phyloP scores from a whole-genome alignment of 2,329 filamentous ascomycete species.

The Raffaelea albimanens region DNA sequence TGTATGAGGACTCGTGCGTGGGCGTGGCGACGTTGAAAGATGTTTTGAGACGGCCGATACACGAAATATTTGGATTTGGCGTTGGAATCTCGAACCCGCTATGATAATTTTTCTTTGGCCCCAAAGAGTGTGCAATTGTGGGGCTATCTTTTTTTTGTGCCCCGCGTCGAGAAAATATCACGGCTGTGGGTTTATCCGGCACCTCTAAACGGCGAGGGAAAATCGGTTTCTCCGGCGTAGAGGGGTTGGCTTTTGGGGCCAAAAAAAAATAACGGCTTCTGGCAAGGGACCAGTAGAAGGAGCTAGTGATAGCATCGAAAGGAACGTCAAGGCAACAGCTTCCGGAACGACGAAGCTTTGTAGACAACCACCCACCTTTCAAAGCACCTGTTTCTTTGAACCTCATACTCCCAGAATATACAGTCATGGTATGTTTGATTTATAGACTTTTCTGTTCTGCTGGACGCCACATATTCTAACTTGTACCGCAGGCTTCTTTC shows the following conservation, averaged over 20 bases:
- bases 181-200: conserved; percentile 3
- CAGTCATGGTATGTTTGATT: neutral
- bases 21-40: no score
- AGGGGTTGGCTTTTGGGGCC: neutral
- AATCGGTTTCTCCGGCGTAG: neutral
- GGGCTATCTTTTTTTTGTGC: conserved; percentile 3
- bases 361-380: neutral
- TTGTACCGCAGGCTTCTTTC: conserved; percentile 40
- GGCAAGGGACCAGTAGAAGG: no score
- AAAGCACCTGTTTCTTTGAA: neutral
- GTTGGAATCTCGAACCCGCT: no score
- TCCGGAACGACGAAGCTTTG: neutral
- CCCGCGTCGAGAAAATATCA: no score
- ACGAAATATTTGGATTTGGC: no score
- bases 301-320: neutral
- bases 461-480: neutral
- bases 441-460: neutral
- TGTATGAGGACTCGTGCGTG: no score
- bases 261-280: neutral
- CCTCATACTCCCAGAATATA: neutral
- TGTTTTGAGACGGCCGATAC: no score
- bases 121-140: conserved; percentile 9
- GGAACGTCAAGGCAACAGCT: neutral
- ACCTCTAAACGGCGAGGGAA: neutral
- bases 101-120: conserved; percentile 9